Percentiles rank a stretch among this genome's conserved stretches.
Conservation (phyloP, 306 rosid species). For the Hippophae rhamnoides region DNA sequence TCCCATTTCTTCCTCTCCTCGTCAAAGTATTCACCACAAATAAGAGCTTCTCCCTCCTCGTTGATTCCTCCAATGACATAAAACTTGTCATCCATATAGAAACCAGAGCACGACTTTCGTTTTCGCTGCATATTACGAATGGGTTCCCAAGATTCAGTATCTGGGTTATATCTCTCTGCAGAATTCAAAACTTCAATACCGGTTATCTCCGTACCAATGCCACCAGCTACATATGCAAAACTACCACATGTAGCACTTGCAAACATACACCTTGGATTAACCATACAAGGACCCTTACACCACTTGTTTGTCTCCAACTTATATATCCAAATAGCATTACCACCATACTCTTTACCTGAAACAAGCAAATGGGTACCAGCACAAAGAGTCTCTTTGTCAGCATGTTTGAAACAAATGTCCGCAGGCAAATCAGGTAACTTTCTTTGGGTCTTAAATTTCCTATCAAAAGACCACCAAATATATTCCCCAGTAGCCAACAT, state of each 20-base stretch:
- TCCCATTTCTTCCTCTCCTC: slow-evolving; percentile 44
- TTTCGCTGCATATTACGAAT: slow-evolving; percentile 54
- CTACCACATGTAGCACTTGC: slow-evolving; percentile 69
- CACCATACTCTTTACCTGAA: slow-evolving; percentile 52
- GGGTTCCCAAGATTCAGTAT: slow-evolving; percentile 39
- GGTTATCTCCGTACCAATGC: slow-evolving; percentile 25
- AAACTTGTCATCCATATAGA: slow-evolving; percentile 65
- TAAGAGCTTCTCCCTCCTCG: slow-evolving; percentile 30
- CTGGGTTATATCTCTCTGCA: slow-evolving; percentile 58
- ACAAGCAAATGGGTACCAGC: slow-evolving; percentile 73
- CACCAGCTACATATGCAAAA: slow-evolving; percentile 67
- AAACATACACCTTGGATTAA: slow-evolving; percentile 54
- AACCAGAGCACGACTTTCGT: slow-evolving; percentile 60
- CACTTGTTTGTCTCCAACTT: slow-evolving; percentile 41
- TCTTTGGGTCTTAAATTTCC: slow-evolving; percentile 36
- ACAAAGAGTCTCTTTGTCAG: slow-evolving; percentile 67
- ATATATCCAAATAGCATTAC: slow-evolving; percentile 53
- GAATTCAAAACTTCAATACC: slow-evolving; percentile 30
- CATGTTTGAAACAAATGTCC: slow-evolving; percentile 33
- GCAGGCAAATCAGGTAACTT: slow-evolving; percentile 55
- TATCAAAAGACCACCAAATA: slow-evolving; percentile 63
- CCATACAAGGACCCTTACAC: slow-evolving; percentile 67
- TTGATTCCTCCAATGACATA: slow-evolving; percentile 73
- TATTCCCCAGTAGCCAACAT: slow-evolving; percentile 59
- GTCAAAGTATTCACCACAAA: slow-evolving; percentile 60